Percentiles rank a stretch among this genome's conserved stretches.
These are phyloP conservation scores for Solanum hybrid DNA, from an alignment of 305 asterid genomes.

Conservation along the genomic window DNA sequence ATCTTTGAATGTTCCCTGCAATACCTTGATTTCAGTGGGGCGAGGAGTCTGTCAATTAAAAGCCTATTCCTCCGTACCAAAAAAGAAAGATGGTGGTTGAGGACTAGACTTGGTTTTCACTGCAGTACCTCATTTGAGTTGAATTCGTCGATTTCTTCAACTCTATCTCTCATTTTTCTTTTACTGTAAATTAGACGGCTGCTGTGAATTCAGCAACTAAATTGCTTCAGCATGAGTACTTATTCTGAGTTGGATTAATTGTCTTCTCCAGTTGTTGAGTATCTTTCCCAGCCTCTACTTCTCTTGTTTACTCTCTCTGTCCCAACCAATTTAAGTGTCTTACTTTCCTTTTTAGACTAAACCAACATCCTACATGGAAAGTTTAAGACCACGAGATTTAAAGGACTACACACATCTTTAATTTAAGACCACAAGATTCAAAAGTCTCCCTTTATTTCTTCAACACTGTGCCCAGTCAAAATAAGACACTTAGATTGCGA, in stretches of 20 bases:
- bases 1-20: background rate
- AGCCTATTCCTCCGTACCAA: background rate
- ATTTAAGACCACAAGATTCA: too few species aligned
- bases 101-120: background rate
- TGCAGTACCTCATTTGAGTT: background rate
- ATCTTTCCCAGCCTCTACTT: background rate
- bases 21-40: background rate
- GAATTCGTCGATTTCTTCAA: background rate
- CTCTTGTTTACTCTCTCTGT: background rate
- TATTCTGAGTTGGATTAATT: background rate
- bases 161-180: background rate
- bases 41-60: background rate
- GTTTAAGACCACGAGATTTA: too few species aligned
- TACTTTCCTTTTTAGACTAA: background rate
- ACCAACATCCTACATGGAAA: too few species aligned
- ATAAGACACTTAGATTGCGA: background rate
- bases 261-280: background rate
- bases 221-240: background rate
- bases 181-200: background rate
- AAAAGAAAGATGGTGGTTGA: background rate
- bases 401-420: too few species aligned
- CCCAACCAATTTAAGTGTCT: background rate
- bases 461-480: background rate
- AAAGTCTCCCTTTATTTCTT: background rate
- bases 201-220: background rate